phyloP scores from a whole-genome alignment of 805 yeast genomes.

The Candida pini region DNA sequence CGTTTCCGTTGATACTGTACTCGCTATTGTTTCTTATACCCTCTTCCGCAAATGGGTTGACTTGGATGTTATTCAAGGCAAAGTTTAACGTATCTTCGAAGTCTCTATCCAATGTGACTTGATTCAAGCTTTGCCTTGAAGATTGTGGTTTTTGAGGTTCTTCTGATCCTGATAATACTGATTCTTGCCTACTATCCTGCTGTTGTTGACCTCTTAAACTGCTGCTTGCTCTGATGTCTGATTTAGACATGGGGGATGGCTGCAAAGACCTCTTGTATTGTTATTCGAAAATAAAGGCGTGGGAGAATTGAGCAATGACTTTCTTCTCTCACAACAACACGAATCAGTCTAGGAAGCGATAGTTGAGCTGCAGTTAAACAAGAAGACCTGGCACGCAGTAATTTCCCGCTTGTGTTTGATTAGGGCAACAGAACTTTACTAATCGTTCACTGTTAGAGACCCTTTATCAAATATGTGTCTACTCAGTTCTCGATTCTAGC shows the following conservation, averaged over 20 bases:
- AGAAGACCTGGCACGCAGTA: too few species aligned
- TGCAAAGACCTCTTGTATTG: too few species aligned
- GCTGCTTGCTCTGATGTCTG: neutral
- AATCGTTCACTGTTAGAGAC: too few species aligned
- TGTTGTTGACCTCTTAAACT: constrained; percentile 1
- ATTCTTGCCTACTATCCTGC: constrained; percentile 1
- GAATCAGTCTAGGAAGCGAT: too few species aligned
- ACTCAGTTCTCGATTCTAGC: too few species aligned
- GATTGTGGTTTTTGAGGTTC: constrained; percentile 5
- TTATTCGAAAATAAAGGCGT: too few species aligned
- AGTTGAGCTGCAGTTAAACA: too few species aligned
- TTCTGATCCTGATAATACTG: constrained; percentile 1
- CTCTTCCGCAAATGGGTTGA: constrained; percentile 21
- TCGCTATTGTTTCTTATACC: constrained; percentile 22
- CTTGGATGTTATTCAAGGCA: constrained; percentile 52
- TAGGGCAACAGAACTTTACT: too few species aligned
- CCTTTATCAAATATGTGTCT: too few species aligned
- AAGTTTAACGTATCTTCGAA: constrained; percentile 62
- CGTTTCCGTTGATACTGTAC: constrained; percentile 29
- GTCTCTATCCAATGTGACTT: constrained; percentile 49
- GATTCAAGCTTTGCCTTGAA: constrained; percentile 27
- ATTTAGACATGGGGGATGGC: neutral
- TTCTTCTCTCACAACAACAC: too few species aligned
- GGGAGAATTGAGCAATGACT: too few species aligned
- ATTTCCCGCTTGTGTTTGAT: too few species aligned